phyloP scores from a whole-genome alignment of 2,329 filamentous ascomycete genomes.

The Aspergillus sp. region DNA sequence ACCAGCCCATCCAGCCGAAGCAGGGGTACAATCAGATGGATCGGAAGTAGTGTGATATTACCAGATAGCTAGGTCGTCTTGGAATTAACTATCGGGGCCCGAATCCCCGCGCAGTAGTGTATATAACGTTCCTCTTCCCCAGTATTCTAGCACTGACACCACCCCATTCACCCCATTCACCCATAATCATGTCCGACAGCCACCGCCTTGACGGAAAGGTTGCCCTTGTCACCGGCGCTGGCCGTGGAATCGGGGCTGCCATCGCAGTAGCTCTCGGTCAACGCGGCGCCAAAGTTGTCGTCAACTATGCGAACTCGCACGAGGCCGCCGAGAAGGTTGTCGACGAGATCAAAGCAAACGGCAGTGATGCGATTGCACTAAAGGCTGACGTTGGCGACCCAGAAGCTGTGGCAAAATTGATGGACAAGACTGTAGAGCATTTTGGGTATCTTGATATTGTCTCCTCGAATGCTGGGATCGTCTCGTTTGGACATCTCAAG shows the following conservation, averaged over 20 bases:
- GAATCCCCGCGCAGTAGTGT: background rate
- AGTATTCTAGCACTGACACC: background rate
- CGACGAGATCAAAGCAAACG: constrained; percentile 62
- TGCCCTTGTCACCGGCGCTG: constrained; percentile 35
- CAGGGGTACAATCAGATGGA: constrained; percentile 1
- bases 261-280: constrained; percentile 44
- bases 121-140: background rate
- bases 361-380: constrained; percentile 63
- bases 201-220: constrained; percentile 35
- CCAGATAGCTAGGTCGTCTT: background rate
- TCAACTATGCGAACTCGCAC: constrained; percentile 57
- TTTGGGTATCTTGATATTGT: constrained; percentile 70
- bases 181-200: background rate
- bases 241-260: constrained; percentile 43
- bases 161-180: background rate
- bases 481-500: constrained; percentile 42
- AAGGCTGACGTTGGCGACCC: constrained; percentile 68
- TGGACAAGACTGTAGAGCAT: constrained; percentile 61
- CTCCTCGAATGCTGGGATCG: constrained; percentile 35
- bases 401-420: constrained; percentile 59
- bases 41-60: background rate
- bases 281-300: constrained; percentile 40
- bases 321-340: constrained; percentile 67
- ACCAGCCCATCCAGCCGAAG: background rate
- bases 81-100: background rate